Evolutionary conservation across 1,284 basidiomycete species (phyloP).

Genomic region (Ustilago bromivora): DNA sequence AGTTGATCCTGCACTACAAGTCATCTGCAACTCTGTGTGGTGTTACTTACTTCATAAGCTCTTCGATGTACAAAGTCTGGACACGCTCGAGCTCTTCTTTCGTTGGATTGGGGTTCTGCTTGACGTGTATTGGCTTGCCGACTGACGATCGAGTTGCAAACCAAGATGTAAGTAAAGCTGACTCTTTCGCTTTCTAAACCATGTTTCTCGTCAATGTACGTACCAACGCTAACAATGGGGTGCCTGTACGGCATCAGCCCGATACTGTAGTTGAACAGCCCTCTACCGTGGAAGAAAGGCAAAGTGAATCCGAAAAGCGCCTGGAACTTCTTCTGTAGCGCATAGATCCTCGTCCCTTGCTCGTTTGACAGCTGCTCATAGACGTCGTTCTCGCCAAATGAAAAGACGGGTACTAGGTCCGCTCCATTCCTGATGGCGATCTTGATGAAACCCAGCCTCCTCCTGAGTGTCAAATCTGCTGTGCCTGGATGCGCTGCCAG

Average conservation of each 20-base stretch:
- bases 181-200: too few relatives aligned
- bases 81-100: conserved; percentile 83
- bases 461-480: conserved; percentile 87
- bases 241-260: conserved; percentile 93
- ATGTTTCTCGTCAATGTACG: conserved; percentile 15
- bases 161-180: neutral
- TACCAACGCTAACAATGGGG: conserved; percentile 87
- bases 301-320: conserved; percentile 90
- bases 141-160: conserved; percentile 69
- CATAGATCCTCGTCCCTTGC: conserved; percentile 87
- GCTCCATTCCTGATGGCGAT: conserved; percentile 89
- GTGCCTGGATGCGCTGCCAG: conserved; percentile 93
- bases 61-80: conserved; percentile 89
- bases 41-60: conserved; percentile 71
- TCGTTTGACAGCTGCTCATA: conserved; percentile 96
- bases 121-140: conserved; percentile 86
- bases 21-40: neutral
- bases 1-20: neutral
- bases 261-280: conserved; percentile 77
- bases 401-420: conserved; percentile 65
- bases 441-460: conserved; percentile 88
- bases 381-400: conserved; percentile 99
- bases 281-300: conserved; percentile 87
- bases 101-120: conserved; percentile 81
- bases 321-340: conserved; percentile 63